Conservation (phyloP, 2,329 filamentous ascomycete species). For the Diatrype stigma region DNA sequence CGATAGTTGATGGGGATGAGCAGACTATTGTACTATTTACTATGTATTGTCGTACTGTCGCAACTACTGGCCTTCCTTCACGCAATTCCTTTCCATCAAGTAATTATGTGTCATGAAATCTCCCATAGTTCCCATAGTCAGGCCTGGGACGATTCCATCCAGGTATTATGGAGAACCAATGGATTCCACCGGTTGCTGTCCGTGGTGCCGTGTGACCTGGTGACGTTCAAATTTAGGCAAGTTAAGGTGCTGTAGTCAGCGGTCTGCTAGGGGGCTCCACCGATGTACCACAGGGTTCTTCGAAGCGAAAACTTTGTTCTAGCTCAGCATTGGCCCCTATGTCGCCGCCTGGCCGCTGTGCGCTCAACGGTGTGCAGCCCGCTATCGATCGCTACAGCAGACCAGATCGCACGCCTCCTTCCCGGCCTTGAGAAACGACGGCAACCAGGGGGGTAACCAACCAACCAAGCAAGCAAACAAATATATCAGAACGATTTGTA, state of each 20-base stretch:
- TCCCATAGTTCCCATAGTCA: slow-evolving; percentile 13
- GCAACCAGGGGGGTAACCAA: too few relatives aligned
- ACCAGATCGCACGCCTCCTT: too few relatives aligned
- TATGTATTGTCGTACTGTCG: slow-evolving; percentile 17
- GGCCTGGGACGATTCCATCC: neutral
- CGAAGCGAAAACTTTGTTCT: too few relatives aligned
- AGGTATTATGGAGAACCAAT: neutral
- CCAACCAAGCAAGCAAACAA: too few relatives aligned
- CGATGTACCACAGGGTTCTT: neutral
- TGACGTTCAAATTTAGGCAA: neutral
- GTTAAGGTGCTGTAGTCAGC: neutral
- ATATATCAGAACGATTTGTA: too few relatives aligned
- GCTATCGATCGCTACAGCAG: too few relatives aligned
- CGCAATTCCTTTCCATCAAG: slow-evolving; percentile 29
- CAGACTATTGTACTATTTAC: slow-evolving; percentile 11
- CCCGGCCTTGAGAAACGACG: too few relatives aligned
- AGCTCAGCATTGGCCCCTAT: too few relatives aligned
- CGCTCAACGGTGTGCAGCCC: too few relatives aligned
- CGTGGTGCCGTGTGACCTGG: slow-evolving; percentile 15
- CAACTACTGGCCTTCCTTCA: slow-evolving; percentile 13
- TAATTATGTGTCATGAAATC: slow-evolving; percentile 36
- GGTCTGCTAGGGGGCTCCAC: neutral
- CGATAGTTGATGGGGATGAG: slow-evolving; percentile 10
- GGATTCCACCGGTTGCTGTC: slow-evolving; percentile 2
- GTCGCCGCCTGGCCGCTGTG: too few relatives aligned